Evolutionary conservation across 441 rosid genomes (phyloP).

Genomic region (Pelargonium cotyledonis): DNA sequence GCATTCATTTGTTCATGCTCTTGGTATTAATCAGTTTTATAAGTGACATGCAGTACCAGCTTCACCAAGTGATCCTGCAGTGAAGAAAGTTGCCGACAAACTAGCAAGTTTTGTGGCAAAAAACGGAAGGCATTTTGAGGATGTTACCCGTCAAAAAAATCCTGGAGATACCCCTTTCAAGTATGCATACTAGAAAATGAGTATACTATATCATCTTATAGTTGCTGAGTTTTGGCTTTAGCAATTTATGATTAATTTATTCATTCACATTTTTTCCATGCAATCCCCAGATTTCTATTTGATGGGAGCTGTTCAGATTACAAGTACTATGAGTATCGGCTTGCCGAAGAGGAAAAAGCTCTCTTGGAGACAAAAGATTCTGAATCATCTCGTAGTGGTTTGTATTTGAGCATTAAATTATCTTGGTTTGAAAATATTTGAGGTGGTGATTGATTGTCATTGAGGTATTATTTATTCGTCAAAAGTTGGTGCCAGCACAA

Average conservation of each 20-base stretch:
- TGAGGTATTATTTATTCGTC: background rate
- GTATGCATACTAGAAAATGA: constrained; percentile 37
- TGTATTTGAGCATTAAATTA: constrained; percentile 16
- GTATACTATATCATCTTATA: background rate
- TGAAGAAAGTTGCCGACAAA: constrained; percentile 96
- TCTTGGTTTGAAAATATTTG: background rate
- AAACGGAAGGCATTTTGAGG: constrained; percentile 90
- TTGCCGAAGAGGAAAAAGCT: constrained; percentile 71
- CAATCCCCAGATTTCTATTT: constrained; percentile 61
- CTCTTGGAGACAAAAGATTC: constrained; percentile 44
- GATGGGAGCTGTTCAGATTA: constrained; percentile 70
- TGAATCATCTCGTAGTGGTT: constrained; percentile 43
- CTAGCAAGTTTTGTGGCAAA: constrained; percentile 97
- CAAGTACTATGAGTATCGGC: constrained; percentile 71
- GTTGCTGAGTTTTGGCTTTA: constrained; percentile 1
- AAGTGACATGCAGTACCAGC: constrained; percentile 96
- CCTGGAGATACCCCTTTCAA: constrained; percentile 93
- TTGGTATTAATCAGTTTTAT: constrained; percentile 97
- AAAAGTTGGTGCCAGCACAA: background rate
- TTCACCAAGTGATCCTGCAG: constrained; percentile 76
- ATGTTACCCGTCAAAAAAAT: constrained; percentile 81
- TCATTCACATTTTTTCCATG: constrained; percentile 11
- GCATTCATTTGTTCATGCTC: constrained; percentile 94
- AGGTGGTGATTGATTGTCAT: background rate
- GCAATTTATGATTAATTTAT: constrained; percentile 9